Base-by-base conservation (phyloP, 257 asterid genomes). In the Hygrophila difformis region DNA sequence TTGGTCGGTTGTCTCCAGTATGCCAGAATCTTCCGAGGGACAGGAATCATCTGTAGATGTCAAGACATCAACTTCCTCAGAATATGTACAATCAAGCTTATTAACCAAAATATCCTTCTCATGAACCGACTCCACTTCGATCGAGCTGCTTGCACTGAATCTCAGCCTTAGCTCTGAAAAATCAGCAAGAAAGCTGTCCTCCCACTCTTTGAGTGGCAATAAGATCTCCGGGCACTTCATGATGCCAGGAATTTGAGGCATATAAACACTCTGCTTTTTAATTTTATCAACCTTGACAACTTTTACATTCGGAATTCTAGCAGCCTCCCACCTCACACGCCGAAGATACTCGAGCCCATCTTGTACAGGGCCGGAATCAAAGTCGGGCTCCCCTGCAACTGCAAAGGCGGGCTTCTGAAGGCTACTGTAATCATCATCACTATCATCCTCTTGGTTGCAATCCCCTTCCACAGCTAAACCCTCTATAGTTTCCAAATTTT, bases 321-420 rank as follows among this genome's bases (percentile, higher is more conserved):
- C 70, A 60, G 96, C 73, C 62, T 91, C 98, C 95, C 96, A 91
- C 73, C 95, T 86, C 34, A 91, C 99, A 49, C 96, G 99, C 74
- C 96, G 74, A 57, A 91, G 94, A 72, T 73, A 91, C 63, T 91
- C 99, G 23, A 91, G 74, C 39, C 96, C 99, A 69, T 91, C 99
- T 52, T 64, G 75, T 48, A 95, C 93, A 72, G 95, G 96, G 44
- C 96, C 96, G 43, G 93, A 80, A 43, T 82, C 94, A 72, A 91
- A 91, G 69, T 91, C 77, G 26, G 96, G 99, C 63, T 82, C 94
- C 47, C 96, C 99, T 18, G 66, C 34, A 61, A 91, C 85, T 16
- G 40, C 14, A 72, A 91, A 80, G 42, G 94, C 99, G 35, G 92
- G 89, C 68, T 65, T 82, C 72, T 75, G 95, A 52, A 91, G 71